A percentile compares a stretch with the other conserved stretches of the same genome.
Conservation (phyloP, 1,139 yeast genomes). For the Suhomyces bokatorum region DNA sequence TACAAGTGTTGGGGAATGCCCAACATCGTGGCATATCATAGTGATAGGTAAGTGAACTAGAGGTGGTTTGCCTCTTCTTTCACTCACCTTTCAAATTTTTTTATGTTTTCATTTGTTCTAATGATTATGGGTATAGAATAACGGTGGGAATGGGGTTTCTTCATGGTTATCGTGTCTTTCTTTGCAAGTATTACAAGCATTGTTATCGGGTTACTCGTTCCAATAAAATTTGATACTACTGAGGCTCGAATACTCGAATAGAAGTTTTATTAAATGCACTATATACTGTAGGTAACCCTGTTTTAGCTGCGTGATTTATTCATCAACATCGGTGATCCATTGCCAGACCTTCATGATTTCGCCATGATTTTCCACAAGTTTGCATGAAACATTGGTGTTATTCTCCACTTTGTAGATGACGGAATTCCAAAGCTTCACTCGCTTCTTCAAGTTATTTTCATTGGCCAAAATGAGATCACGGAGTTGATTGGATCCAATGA, state of each 20-base stretch:
- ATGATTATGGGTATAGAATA: too few species aligned
- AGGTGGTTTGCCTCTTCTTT: neutral
- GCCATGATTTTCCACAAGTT: constrained; percentile 74
- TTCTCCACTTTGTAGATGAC: constrained; percentile 62
- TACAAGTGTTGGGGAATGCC: constrained; percentile 49
- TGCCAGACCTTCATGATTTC: constrained; percentile 90
- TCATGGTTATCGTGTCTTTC: too few species aligned
- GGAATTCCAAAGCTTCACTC: constrained; percentile 59
- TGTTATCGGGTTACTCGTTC: too few species aligned
- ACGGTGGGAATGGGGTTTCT: too few species aligned
- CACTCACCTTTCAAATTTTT: neutral
- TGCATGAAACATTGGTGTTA: constrained; percentile 61
- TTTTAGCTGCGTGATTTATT: constrained; percentile 1
- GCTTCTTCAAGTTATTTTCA: constrained; percentile 45
- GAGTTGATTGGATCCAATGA: constrained; percentile 72
- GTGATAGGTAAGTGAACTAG: constrained; percentile 9
- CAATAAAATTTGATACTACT: too few species aligned
- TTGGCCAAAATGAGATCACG: constrained; percentile 65
- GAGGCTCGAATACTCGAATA: too few species aligned
- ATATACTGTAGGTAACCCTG: constrained; percentile 1
- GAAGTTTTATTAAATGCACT: constrained; percentile 4
- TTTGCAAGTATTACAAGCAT: too few species aligned
- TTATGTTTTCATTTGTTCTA: too few species aligned
- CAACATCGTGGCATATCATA: constrained; percentile 31
- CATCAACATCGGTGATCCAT: constrained; percentile 59